Evolutionary conservation across 208 protist genomes (phyloP).

Genomic region (Acanthamoeba sp.): DNA sequence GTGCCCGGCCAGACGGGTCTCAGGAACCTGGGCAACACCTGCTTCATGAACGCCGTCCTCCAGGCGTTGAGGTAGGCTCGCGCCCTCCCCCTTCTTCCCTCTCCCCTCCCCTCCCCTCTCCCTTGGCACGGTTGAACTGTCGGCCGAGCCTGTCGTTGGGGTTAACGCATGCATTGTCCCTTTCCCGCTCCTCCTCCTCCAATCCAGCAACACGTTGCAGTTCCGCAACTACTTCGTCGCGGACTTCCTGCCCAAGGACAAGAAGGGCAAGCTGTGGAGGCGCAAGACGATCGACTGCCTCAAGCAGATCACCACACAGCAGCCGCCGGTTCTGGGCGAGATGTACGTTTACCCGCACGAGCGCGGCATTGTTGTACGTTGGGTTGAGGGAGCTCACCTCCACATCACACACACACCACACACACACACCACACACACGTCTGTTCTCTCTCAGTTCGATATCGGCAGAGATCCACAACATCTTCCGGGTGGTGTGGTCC

Average conservation of each 20-base stretch:
- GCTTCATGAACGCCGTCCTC: constrained; percentile 97
- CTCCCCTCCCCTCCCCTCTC: not conserved
- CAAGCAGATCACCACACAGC: constrained; percentile 38
- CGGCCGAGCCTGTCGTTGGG: no score
- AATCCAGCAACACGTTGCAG: constrained; percentile 25
- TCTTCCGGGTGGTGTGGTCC: constrained; percentile 81
- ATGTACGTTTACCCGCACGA: constrained; percentile 14
- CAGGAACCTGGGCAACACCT: constrained; percentile 97
- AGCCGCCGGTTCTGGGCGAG: constrained; percentile 6
- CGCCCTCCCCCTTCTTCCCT: constrained; percentile 78
- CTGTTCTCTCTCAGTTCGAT: constrained; percentile 51
- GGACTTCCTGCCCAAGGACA: constrained; percentile 61
- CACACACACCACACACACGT: not conserved
- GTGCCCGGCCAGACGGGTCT: constrained; percentile 91
- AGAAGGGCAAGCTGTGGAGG: constrained; percentile 55
- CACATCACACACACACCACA: no score
- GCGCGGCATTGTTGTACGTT: no score
- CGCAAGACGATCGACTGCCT: constrained; percentile 67
- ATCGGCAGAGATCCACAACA: constrained; percentile 78
- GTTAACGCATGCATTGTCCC: no score
- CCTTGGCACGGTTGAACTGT: no score
- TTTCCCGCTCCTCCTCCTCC: not conserved
- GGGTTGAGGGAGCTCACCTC: no score
- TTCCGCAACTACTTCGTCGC: constrained; percentile 61
- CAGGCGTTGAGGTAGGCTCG: constrained; percentile 93